Conservation (phyloP, 306 rosid genomes). For the Citrullus mucosospermus region DNA sequence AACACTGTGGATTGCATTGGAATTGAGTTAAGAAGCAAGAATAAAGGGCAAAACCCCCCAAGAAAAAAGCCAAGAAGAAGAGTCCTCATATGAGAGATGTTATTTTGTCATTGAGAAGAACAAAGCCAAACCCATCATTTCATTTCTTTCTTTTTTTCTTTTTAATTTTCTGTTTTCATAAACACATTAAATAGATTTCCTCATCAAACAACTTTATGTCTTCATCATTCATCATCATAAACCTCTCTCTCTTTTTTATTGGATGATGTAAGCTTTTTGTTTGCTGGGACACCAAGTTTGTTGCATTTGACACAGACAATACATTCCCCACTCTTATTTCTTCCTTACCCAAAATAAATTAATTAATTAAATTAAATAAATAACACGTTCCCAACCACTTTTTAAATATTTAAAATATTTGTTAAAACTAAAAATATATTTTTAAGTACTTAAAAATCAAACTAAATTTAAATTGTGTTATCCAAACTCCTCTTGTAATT, state of each 20-base stretch:
- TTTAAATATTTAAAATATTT: too few relatives aligned
- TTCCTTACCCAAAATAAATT: too few relatives aligned
- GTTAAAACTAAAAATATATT: too few relatives aligned
- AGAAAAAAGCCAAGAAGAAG: slow-evolving; percentile 19
- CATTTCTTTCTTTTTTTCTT: not conserved
- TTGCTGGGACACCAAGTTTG: slow-evolving; percentile 1
- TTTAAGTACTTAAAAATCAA: too few relatives aligned
- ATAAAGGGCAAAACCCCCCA: slow-evolving; percentile 5
- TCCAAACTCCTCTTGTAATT: too few relatives aligned
- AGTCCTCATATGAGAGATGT: slow-evolving; percentile 22
- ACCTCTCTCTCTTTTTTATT: not conserved
- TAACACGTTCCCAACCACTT: too few relatives aligned
- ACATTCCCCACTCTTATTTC: not conserved
- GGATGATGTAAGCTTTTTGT: slow-evolving; percentile 1
- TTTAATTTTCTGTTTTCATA: not conserved
- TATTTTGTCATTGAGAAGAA: slow-evolving; percentile 30
- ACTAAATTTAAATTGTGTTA: too few relatives aligned
- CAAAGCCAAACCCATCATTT: slow-evolving; percentile 45
- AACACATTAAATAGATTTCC: slow-evolving; percentile 12
- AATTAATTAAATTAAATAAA: too few relatives aligned
- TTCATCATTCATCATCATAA: slow-evolving; percentile 54
- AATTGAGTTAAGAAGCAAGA: not conserved
- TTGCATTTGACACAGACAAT: not conserved
- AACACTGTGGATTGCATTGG: not conserved
- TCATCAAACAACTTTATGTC: slow-evolving; percentile 62